phyloP scores from a whole-genome alignment of 345 rosid species.

The Syzygium oleosum region DNA sequence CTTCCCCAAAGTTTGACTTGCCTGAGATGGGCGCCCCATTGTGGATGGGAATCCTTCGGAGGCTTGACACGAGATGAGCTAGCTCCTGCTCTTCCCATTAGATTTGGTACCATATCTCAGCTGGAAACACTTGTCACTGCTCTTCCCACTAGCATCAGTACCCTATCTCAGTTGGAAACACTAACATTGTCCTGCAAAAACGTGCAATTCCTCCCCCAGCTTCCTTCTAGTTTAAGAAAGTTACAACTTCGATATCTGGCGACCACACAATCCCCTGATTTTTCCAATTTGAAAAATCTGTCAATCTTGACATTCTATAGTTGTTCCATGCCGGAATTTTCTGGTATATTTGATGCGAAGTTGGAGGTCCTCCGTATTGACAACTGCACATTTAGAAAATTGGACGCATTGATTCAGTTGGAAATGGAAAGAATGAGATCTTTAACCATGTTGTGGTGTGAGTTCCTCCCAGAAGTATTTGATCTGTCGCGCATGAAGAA shows the following conservation, averaged over 20 bases:
- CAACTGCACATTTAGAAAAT: not conserved
- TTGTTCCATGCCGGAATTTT: not conserved
- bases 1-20: not conserved
- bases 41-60: not conserved
- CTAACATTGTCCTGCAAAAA: not conserved
- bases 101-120: no score
- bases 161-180: not conserved
- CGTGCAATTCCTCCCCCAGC: not conserved
- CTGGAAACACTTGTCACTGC: not conserved
- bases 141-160: not conserved
- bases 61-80: no score
- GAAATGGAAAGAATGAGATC: not conserved
- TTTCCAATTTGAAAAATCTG: not conserved
- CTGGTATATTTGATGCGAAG: not conserved
- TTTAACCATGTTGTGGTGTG: fast-evolving
- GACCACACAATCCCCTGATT: not conserved
- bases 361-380: not conserved
- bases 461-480: not conserved
- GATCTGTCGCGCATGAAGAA: no score
- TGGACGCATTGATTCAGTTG: no score
- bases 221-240: not conserved
- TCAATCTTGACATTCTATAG: not conserved
- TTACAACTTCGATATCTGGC: not conserved
- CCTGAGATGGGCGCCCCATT: no score
- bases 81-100: no score